Conservation (phyloP, 2,329 filamentous ascomycete genomes). For the Leptographium wingfieldii region DNA sequence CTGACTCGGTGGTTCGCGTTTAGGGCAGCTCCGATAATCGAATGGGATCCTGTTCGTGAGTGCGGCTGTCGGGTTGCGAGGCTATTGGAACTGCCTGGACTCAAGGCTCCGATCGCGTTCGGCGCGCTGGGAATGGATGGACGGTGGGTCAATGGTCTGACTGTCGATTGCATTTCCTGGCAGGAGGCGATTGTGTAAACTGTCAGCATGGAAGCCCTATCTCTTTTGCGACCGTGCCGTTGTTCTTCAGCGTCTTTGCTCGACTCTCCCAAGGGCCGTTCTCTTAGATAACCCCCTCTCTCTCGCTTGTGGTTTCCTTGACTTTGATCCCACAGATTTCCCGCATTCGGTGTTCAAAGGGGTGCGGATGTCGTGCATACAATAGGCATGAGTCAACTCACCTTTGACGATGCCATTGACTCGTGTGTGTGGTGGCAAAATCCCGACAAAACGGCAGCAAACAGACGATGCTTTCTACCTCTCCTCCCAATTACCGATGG, state of each 20-base stretch:
- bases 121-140: slow-evolving; percentile 44
- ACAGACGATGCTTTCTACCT: neutral
- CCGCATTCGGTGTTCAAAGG: neutral
- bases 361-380: neutral
- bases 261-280: neutral
- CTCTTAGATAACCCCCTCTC: neutral
- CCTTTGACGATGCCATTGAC: slow-evolving; percentile 20
- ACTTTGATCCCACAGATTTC: too few species aligned
- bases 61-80: slow-evolving; percentile 49
- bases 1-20: slow-evolving; percentile 77
- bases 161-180: slow-evolving; percentile 51
- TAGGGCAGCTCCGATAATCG: slow-evolving; percentile 52
- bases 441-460: neutral
- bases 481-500: neutral
- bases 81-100: slow-evolving; percentile 40
- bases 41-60: slow-evolving; percentile 69
- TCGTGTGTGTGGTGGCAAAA: neutral
- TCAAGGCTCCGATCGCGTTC: slow-evolving; percentile 21
- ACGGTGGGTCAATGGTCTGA: slow-evolving; percentile 54
- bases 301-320: neutral
- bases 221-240: neutral
- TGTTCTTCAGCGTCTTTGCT: neutral
- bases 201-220: neutral
- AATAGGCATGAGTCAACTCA: slow-evolving; percentile 3
- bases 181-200: neutral